Evolutionary conservation across 2,329 filamentous ascomycete genomes (phyloP).

Genomic region (Fusarium longipes): DNA sequence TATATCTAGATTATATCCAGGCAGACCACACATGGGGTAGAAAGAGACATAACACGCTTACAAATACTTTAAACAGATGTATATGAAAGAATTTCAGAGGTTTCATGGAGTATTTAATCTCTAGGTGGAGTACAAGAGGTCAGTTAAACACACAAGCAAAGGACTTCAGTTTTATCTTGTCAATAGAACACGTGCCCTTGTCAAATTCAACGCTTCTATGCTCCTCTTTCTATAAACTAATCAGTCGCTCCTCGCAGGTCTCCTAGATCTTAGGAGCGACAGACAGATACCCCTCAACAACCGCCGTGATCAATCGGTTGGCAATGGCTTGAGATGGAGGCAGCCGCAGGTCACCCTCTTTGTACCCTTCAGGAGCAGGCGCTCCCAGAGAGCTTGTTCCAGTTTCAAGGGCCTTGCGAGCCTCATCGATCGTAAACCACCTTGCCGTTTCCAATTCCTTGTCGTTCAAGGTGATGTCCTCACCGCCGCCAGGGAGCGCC

Average conservation of each 20-base stretch:
- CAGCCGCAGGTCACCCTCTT: conserved; percentile 80
- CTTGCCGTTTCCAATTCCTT: conserved; percentile 89
- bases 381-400: conserved; percentile 76
- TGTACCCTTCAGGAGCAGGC: conserved; percentile 72
- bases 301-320: conserved; percentile 84
- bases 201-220: conserved; percentile 10
- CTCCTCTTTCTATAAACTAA: neutral
- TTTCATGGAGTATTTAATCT: neutral
- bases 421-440: conserved; percentile 88
- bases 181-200: neutral
- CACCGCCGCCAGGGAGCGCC: conserved; percentile 76
- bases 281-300: conserved; percentile 78
- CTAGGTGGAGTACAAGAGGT: neutral
- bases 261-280: conserved; percentile 63
- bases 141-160: neutral
- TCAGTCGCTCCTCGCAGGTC: neutral
- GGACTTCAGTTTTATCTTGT: neutral
- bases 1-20: neutral
- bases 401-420: conserved; percentile 76
- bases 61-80: neutral
- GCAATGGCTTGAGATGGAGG: conserved; percentile 92
- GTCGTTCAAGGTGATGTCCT: conserved; percentile 87
- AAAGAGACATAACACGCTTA: neutral
- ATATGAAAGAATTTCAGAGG: neutral
- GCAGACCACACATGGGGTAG: neutral